phyloP scores from a whole-genome alignment of 139 green algal species.

The Chlorella vulgaris region DNA sequence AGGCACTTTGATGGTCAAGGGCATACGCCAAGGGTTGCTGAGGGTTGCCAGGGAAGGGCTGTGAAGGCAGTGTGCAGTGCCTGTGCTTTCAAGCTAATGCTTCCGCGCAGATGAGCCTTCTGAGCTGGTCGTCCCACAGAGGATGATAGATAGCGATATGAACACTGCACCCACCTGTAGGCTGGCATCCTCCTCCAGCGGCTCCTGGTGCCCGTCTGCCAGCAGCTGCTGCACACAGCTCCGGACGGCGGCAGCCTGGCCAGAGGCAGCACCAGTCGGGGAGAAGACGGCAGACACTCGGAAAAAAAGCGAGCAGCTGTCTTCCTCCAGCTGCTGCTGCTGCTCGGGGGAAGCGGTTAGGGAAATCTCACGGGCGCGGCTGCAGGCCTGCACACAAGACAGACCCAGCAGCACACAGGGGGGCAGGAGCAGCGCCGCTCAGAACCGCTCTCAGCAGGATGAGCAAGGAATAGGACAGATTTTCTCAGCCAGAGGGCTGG shows the following conservation, averaged over 20 bases:
- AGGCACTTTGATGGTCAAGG: no score
- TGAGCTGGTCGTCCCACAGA: no score
- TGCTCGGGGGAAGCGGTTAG: not conserved
- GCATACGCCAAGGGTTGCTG: no score
- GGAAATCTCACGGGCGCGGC: conserved; percentile 1
- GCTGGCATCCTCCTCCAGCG: not conserved
- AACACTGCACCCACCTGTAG: conserved; percentile 1
- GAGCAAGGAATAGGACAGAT: no score
- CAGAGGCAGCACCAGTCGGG: not conserved
- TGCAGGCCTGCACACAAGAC: conserved; percentile 12
- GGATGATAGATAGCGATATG: no score
- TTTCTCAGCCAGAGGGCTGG: no score
- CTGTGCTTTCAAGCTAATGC: no score
- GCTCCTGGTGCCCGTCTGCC: not conserved
- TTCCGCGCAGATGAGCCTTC: no score
- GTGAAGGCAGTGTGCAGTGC: no score
- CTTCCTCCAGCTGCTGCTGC: conserved; percentile 19
- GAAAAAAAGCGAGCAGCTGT: conserved; percentile 28
- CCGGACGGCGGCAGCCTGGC: conserved; percentile 5
- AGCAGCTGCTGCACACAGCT: conserved; percentile 19
- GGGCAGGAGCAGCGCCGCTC: not conserved
- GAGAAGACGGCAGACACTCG: conserved; percentile 5
- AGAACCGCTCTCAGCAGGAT: not conserved
- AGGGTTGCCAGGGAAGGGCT: not conserved
- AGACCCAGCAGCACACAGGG: not conserved